Base-by-base conservation (phyloP, 805 yeast genomes). In the Martiniozyma abietophila region DNA sequence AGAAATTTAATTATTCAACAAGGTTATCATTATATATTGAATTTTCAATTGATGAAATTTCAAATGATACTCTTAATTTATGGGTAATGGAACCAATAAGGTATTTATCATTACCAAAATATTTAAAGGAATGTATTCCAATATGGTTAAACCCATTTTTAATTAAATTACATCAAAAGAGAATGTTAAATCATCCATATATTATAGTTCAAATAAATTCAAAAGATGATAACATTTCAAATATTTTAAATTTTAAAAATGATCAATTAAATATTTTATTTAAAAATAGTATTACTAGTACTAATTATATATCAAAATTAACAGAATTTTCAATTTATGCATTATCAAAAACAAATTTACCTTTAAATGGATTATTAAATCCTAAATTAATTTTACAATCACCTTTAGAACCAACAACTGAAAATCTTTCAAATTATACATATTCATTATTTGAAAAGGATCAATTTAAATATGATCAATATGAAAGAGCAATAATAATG, bases 391-490 rank as follows among this genome's bases (percentile, higher is more conserved):
- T 46, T 6, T 37, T 59, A 17, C 64, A 59, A 38, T 21, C 41
- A 3, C 96, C 96, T 0, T 59, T 88, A 20, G 81, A 81, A 50
- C 96, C 97, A 0, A 62, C 80, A 34, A 51, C 62, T 2, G 65
- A 67, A 26, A 61, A 76, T 41, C 58, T 88, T 28, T 71, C 73
- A 14, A 64, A 73, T 39, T 60, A 62, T 12, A 71, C 80, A 0
- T 88, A 88, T 50, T 65, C 67, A 16, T 65, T 69, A 4, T 86
- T 88, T 53, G 94, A 84, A 52, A 60, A 64, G 29, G 96, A 88
- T 53, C 46, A 49, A 0, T 61, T 63, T 31, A 88, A 88, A 54
- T 88, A 88, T 51, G 63, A 67, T 7, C 65, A 66, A 40, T 88
- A 88, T 51, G 76, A 68, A 39, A 46, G 58, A 18, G 94, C 95